Conservation (phyloP, 306 rosid genomes). For the Prosopis cineraria region DNA sequence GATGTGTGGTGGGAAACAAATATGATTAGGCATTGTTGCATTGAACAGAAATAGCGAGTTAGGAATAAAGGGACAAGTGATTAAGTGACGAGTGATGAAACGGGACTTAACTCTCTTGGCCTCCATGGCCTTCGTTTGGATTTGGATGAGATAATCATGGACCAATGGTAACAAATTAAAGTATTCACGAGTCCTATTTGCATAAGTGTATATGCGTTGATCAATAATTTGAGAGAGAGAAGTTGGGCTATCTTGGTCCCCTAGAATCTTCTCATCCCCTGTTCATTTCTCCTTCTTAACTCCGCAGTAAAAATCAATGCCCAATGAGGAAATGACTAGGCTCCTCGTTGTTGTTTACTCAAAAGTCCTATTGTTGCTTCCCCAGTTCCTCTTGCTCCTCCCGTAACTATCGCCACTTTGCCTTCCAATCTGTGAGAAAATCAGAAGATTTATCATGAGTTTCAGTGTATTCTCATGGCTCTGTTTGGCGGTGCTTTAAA, state of each 20-base stretch:
- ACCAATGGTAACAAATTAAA: slow-evolving; percentile 6
- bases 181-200: background rate
- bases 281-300: slow-evolving; percentile 15
- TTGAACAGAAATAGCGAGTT: no score
- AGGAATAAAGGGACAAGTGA: no score
- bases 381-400: no score
- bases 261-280: slow-evolving; percentile 34
- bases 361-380: no score
- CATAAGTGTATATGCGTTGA: background rate
- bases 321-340: background rate
- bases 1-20: slow-evolving; percentile 14
- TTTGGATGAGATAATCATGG: background rate
- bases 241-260: slow-evolving; percentile 37
- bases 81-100: background rate
- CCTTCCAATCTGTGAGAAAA: no score
- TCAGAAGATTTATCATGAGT: no score
- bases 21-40: background rate
- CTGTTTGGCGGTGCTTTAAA: no score
- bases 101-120: slow-evolving; percentile 2
- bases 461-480: no score
- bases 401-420: no score
- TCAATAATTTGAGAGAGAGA: slow-evolving; percentile 14
- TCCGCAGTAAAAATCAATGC: background rate
- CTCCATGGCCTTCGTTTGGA: background rate
- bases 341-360: no score